Conservation (phyloP, 352 stramenopile species). For the Globisporangium megalacanthum region DNA sequence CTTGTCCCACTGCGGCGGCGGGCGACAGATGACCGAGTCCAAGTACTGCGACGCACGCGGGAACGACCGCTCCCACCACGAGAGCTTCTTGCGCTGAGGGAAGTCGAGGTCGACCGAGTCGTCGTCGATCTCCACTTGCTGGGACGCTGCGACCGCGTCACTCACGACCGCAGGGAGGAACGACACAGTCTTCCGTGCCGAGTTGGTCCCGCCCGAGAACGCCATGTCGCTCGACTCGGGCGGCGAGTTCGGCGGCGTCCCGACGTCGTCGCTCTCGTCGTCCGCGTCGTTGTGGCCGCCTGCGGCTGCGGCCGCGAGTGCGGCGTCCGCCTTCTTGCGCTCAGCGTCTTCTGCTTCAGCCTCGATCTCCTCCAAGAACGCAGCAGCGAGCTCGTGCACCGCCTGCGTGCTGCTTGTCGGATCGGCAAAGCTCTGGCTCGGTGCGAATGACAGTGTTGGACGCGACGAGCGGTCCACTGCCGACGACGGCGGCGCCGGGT, state of each 20-base stretch:
- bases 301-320: slow-evolving; percentile 10
- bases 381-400: slow-evolving; percentile 34
- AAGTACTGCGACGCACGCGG: slow-evolving; percentile 55
- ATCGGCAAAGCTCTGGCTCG: slow-evolving; percentile 20
- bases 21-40: slow-evolving; percentile 49
- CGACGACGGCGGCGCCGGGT: neutral
- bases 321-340: slow-evolving; percentile 13
- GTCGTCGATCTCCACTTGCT: slow-evolving; percentile 60
- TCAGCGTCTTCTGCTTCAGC: slow-evolving; percentile 39
- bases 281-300: slow-evolving; percentile 3
- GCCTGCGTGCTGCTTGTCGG: slow-evolving; percentile 25
- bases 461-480: neutral
- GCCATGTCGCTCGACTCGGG: slow-evolving; percentile 9
- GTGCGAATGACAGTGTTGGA: no score
- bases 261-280: slow-evolving; percentile 11
- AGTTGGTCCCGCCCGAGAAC: slow-evolving; percentile 6
- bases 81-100: slow-evolving; percentile 37
- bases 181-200: slow-evolving; percentile 13
- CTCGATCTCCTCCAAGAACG: slow-evolving; percentile 43
- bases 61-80: slow-evolving; percentile 48
- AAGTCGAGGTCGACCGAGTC: slow-evolving; percentile 36
- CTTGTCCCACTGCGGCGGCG: slow-evolving; percentile 78
- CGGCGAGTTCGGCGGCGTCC: slow-evolving; percentile 12
- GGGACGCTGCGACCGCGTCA: slow-evolving; percentile 26
- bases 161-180: slow-evolving; percentile 8